Base-by-base conservation (phyloP, 768 basidiomycete species). In the Serendipita sp. region DNA sequence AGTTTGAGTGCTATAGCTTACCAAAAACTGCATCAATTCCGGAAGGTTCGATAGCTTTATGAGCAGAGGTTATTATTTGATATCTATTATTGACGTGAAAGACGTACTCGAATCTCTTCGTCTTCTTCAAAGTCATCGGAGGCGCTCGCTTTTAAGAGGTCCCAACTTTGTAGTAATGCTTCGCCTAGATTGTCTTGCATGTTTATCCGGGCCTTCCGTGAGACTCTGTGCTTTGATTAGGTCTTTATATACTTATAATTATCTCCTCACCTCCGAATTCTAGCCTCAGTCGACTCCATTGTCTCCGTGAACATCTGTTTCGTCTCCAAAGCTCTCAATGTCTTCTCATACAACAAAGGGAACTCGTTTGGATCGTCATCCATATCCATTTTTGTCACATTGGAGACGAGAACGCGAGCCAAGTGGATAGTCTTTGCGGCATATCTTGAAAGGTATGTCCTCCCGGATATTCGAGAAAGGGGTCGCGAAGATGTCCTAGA, bases 21-120 rank as follows among this genome's bases (percentile, higher is more conserved):
- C 89, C 64, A 91, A 76, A 54, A 90, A 77, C 65, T 87, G 86
- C 3, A 91, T 72, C 73, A 89, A 87, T 69, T 84, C 82, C 2
- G 88, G 86, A 24, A 89, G 74, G 56, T 76, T 82, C 18, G 83
- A 79, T 62, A 75, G 71, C 84, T 88, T 7, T 41, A 28, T 51
- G 1, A 32, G 35, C n/a, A 46, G 45, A 53, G 70, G 51, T 67
- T 63, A 32, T 62, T 48, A n/a, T 32, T 63, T 34, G 10, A n/a
- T 35, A 8, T 16, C 30, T 8, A 16, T 48, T 35, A 30, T 45
- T 30, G 28, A 13, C 13, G 41, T 7, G 5, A 11, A 48, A 60
- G 32, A 65, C 66, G 70, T 68, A 84, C 86, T 70, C 83, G 83
- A 8, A 89, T 83, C 46, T 81, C 81, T 44, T 82, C 76, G 69